Base-by-base conservation (phyloP, 139 green algal species). In the Yamagishiella unicocca region DNA sequence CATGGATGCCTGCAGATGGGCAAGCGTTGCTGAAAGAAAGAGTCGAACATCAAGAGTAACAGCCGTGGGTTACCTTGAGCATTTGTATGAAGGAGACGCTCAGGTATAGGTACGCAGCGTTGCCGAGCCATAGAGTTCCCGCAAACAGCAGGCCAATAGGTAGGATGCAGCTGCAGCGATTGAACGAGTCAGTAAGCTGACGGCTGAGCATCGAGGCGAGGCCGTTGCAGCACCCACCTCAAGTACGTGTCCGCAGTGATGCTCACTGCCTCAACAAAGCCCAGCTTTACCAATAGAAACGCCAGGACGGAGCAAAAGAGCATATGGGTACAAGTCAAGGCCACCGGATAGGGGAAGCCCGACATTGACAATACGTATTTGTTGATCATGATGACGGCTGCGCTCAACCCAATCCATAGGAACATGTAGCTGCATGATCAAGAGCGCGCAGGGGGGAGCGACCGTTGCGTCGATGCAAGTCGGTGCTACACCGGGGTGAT, bases 61-160 rank as follows among this genome's bases (percentile, higher is more conserved):
- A 40, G 53, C 33, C 12, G 42, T n/a, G 2, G 35, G 31, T 68
- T 35, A 88, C 90, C 94, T 99, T 99, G 71, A 98, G 83, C 97
- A 99, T 99, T 85, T 99, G 97, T 42, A 99, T 98, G 93, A 99
- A 99, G 14, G 96, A 96, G 2, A 99, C 96, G 33, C 89, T 95
- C 10, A 99, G 92, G 86, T 99, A 98, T 3, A 99, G 87, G 94
- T 99, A 99, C 1, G 97, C 96, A 0, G 96, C 94, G 83, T 99
- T 99, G 71, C 92, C 94, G 27, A 98, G 91, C 97, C 97, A 99
- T 27, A 99, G 90, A 4, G 87, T 96, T 14, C 92, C 73, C 17
- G 97, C 95, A 83, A 97, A 99, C 29, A 98, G 89, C 4, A 95
- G 85, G 27, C 96, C 96, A 31, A 99, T 98, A 8, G 97, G 97